Evolutionary conservation across 2,329 filamentous ascomycete species (phyloP), one percentile per base, ranked within the genome.

Genomic region (Chaetomium sp.): DNA sequence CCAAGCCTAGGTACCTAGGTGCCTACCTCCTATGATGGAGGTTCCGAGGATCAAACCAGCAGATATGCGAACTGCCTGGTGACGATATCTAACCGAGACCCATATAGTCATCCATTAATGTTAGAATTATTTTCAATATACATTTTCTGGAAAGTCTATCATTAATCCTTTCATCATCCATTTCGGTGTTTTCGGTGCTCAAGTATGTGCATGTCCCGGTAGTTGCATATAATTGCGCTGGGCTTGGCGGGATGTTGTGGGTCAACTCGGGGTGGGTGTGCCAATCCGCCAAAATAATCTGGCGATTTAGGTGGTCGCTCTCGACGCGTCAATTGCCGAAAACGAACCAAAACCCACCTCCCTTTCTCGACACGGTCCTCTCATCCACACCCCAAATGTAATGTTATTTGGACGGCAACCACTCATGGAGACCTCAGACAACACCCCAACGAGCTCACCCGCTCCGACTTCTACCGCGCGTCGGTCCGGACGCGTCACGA

Each of bases 401-500:
- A 81, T 82, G 78, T 75, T 71, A 74, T 72, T 74, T 69, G 74
- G 71, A 72, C 76, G 79, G 77, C 72, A 74, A 75, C 80, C 80
- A 70, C 80, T 82, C 72, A 82, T 83, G 80, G 80, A 83, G 74
- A 82, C 75, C 70, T 81, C 82, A 78, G 83, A 86, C 71, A 83
- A 81, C 73, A 84, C 83, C 78, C 80, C 82, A 75, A 82, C 79
- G 72, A 78, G 79, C 69, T 83, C 83, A 57, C 81, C 83, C 67
- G 81, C 83, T 65, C 72, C 82, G 67, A 77, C 79, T 65, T 80
- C 81, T 73, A 80, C 82, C 77, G 83, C 84, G 81, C 87, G 88
- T 76, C 85, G 87, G 70, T 90, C 88, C 45, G 86, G 87, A 85
- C 87, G 87, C 85, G 86, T 87, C 79, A 82, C 86, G 67, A 85